Percentiles rank a stretch among this genome's conserved stretches.
phyloP scores from a whole-genome alignment of 2,329 filamentous ascomycete genomes.

The Diaporthe sp. region DNA sequence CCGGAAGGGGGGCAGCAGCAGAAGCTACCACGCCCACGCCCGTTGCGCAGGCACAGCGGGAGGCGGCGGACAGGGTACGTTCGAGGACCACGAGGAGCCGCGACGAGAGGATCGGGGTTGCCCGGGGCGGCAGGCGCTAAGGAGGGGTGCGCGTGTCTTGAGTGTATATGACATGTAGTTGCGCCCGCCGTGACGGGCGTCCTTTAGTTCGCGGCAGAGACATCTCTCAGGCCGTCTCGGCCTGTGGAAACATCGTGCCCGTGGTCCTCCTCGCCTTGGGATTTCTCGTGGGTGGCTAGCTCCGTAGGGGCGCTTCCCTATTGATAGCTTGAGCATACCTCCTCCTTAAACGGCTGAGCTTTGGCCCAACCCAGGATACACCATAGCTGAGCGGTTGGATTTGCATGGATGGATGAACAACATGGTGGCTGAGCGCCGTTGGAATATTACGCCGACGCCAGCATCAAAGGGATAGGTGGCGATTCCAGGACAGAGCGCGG shows the following conservation, averaged over 20 bases:
- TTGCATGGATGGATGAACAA: not conserved
- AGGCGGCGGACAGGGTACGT: conserved; percentile 17
- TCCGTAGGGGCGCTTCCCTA: not conserved
- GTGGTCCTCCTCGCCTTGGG: not conserved
- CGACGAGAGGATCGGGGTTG: conserved; percentile 45
- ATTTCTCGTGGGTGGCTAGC: not conserved
- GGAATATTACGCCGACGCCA: not conserved
- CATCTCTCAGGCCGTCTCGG: not conserved
- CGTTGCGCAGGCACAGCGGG: conserved; percentile 19
- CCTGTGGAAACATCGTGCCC: not conserved
- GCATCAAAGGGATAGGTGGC: not conserved
- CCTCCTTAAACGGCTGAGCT: not conserved
- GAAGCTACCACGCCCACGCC: conserved; percentile 33
- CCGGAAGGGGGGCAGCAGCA: not conserved
- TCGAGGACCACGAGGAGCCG: conserved; percentile 42
- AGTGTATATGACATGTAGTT: not conserved
- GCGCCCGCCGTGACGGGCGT: not conserved
- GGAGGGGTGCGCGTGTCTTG: conserved; percentile 3
- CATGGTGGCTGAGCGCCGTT: not conserved
- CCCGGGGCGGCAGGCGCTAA: conserved; percentile 37
- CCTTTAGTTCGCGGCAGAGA: not conserved
- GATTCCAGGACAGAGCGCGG: not conserved
- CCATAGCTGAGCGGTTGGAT: not conserved
- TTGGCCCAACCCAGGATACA: not conserved
- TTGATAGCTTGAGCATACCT: not conserved